phyloP scores from a whole-genome alignment of 2,329 filamentous ascomycete genomes.

The Cryphonectria parasitica region DNA sequence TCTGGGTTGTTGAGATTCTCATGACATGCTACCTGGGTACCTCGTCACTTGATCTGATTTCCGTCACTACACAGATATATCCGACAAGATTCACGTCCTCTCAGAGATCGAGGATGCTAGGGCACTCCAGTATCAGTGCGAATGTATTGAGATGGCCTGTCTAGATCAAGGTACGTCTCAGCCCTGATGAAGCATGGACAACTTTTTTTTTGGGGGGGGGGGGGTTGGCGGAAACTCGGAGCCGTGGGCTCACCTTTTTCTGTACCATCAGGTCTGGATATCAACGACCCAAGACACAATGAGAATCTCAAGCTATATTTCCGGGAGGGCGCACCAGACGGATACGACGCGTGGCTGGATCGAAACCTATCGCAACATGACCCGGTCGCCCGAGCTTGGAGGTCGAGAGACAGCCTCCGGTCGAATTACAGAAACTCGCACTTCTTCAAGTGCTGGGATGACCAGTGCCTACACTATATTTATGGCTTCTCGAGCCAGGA shows the following conservation, averaged over 20 bases:
- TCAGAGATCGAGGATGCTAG: conserved; percentile 62
- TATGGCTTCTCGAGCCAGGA: conserved; percentile 58
- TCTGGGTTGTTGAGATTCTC: background rate
- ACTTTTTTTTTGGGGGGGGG: background rate
- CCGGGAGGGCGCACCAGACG: conserved; percentile 48
- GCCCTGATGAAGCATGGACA: background rate
- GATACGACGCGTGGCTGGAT: conserved; percentile 57
- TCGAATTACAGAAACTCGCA: conserved; percentile 41
- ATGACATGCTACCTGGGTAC: no score
- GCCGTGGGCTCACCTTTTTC: conserved; percentile 15
- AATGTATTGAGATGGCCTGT: conserved; percentile 59
- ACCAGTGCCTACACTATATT: conserved; percentile 60
- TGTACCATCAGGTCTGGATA: conserved; percentile 44
- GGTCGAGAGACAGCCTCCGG: conserved; percentile 43
- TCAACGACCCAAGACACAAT: conserved; percentile 45
- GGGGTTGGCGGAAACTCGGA: background rate
- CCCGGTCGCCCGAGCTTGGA: conserved; percentile 48
- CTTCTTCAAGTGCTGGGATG: conserved; percentile 59
- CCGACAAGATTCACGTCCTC: conserved; percentile 47
- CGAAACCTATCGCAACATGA: conserved; percentile 55
- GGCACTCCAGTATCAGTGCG: conserved; percentile 60
- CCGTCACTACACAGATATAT: conserved; percentile 39
- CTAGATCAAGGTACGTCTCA: conserved; percentile 49
- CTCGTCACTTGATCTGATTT: background rate
- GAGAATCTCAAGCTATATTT: conserved; percentile 43